These are phyloP conservation scores for Eucalyptus erythrocorys DNA, from an alignment of 345 rosid species.

Conservation along the genomic window DNA sequence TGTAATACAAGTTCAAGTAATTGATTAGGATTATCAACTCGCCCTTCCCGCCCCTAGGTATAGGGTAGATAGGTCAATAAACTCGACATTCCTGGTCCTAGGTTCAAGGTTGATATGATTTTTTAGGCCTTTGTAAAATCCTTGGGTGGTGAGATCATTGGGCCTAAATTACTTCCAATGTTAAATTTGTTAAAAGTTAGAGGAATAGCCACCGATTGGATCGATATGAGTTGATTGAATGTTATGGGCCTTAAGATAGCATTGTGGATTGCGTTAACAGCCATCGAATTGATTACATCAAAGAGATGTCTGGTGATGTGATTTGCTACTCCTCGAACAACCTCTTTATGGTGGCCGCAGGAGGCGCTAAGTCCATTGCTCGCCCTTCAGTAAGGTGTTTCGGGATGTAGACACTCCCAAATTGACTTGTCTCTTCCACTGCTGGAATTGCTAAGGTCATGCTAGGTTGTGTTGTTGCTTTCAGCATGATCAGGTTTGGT, in stretches of 20 bases:
- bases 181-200: neutral
- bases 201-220: neutral
- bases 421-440: neutral
- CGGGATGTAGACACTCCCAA: neutral
- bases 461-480: neutral
- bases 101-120: neutral
- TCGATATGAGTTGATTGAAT: neutral
- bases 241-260: neutral
- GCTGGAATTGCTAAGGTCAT: rapidly evolving
- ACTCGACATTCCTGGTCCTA: neutral
- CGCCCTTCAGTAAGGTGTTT: neutral
- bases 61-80: neutral
- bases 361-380: neutral
- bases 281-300: neutral
- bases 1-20: neutral
- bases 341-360: neutral
- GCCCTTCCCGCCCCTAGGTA: neutral
- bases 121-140: neutral
- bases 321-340: neutral
- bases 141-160: rapidly evolving
- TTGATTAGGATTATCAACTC: too few species aligned
- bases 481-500: neutral
- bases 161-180: rapidly evolving
- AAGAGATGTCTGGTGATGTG: neutral
- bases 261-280: neutral